Conservation (phyloP, 1,284 basidiomycete species). For the Malassezia slooffiae region DNA sequence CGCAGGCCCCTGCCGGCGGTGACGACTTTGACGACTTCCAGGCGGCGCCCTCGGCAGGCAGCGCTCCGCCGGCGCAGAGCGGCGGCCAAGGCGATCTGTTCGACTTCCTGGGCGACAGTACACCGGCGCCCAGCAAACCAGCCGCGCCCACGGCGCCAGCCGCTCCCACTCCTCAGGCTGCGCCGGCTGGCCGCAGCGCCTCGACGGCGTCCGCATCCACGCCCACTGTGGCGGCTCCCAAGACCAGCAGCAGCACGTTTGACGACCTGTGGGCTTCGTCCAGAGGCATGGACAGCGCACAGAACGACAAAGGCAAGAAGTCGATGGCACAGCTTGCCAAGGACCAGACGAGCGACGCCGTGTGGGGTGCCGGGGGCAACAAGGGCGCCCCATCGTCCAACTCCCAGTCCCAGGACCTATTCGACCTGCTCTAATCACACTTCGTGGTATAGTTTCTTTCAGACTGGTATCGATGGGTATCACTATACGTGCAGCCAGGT, state of each 20-base stretch:
- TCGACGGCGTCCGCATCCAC: background rate
- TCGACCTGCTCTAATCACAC: slow-evolving; percentile 16
- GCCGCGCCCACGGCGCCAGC: too few species aligned
- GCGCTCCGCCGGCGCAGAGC: slow-evolving; percentile 11
- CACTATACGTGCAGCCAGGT: too few species aligned
- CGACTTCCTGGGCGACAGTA: slow-evolving; percentile 49
- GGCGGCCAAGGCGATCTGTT: slow-evolving; percentile 49
- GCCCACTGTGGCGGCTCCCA: slow-evolving; percentile 14
- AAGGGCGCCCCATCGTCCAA: background rate
- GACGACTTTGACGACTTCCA: slow-evolving; percentile 41
- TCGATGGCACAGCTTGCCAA: slow-evolving; percentile 46
- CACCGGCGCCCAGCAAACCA: too few species aligned
- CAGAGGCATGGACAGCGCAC: slow-evolving; percentile 51
- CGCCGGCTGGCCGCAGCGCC: background rate
- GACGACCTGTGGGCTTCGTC: slow-evolving; percentile 85
- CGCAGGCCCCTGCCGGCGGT: slow-evolving; percentile 10
- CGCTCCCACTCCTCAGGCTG: too few species aligned
- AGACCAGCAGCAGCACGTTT: slow-evolving; percentile 50
- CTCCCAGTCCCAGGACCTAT: slow-evolving; percentile 9
- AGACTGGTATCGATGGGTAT: too few species aligned
- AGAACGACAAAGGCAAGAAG: slow-evolving; percentile 31
- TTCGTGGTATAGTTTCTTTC: too few species aligned
- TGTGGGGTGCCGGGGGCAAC: slow-evolving; percentile 1
- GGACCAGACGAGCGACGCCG: slow-evolving; percentile 25
- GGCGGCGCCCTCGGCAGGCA: slow-evolving; percentile 3